A percentile compares a stretch with the other conserved stretches of the same genome.
Conservation (phyloP, 2,329 filamentous ascomycete genomes). For the Ramularia endophylla region DNA sequence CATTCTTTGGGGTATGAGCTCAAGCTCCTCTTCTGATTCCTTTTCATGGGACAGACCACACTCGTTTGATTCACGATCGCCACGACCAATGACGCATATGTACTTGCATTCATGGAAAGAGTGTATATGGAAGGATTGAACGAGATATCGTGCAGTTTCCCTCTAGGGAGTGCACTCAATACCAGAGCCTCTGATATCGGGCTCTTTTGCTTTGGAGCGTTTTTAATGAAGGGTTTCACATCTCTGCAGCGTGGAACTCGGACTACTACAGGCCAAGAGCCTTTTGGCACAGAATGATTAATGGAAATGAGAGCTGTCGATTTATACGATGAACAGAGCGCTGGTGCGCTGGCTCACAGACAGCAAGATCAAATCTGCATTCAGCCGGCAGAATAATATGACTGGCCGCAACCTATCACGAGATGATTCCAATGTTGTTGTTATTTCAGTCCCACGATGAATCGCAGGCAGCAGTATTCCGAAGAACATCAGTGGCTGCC, state of each 20-base stretch:
- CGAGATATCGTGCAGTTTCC: conserved; percentile 18
- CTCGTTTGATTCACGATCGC: conserved; percentile 16
- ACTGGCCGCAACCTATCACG: no score
- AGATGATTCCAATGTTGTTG: no score
- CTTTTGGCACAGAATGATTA: no score
- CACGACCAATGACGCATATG: conserved; percentile 16
- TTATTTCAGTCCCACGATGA: no score
- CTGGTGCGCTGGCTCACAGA: no score
- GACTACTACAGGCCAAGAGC: no score
- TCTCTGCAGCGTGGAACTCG: background rate
- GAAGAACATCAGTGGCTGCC: no score
- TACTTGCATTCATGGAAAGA: conserved; percentile 6
- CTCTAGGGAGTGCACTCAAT: conserved; percentile 14
- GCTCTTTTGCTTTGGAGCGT: conserved; percentile 9
- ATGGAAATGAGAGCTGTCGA: no score
- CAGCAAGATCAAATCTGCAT: no score
- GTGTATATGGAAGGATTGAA: conserved; percentile 17
- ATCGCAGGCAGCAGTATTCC: no score
- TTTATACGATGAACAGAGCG: no score
- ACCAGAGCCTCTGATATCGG: conserved; percentile 22
- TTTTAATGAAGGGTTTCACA: background rate
- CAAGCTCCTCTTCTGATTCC: conserved; percentile 40
- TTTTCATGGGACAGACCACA: conserved; percentile 3
- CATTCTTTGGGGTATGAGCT: conserved; percentile 44
- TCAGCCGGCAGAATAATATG: no score